These are phyloP conservation scores for Galerina marginata DNA, from an alignment of 768 basidiomycete species.

Conservation along the genomic window DNA sequence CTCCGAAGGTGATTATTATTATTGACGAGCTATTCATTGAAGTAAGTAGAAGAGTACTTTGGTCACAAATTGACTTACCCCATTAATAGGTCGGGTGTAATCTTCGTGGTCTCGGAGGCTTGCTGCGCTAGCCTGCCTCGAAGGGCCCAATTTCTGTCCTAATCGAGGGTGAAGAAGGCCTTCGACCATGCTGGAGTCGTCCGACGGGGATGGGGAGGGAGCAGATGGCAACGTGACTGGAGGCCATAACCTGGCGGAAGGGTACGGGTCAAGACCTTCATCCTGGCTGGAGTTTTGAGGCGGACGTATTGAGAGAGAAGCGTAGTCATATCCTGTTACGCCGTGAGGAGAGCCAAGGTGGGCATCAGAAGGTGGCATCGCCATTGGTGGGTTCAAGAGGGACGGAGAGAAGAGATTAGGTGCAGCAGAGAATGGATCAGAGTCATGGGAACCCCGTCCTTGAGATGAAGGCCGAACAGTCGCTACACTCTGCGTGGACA, in stretches of 20 bases:
- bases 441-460: constrained; percentile 8
- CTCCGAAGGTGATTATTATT: constrained; percentile 37
- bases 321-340: constrained; percentile 18
- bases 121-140: constrained; percentile 33
- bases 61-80: constrained; percentile 22
- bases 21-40: constrained; percentile 24
- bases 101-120: constrained; percentile 47
- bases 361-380: constrained; percentile 14
- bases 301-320: not conserved
- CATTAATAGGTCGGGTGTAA: constrained; percentile 43
- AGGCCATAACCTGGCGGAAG: constrained; percentile 26
- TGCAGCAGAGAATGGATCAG: constrained; percentile 5
- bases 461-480: constrained; percentile 14
- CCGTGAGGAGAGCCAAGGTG: constrained; percentile 20
- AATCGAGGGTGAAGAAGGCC: constrained; percentile 36
- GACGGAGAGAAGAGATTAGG: constrained; percentile 27
- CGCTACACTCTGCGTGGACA: constrained; percentile 16
- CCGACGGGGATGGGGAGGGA: constrained; percentile 32
- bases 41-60: not conserved
- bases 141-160: constrained; percentile 20
- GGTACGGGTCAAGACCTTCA: not conserved
- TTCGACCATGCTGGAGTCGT: constrained; percentile 34
- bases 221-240: constrained; percentile 28
- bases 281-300: not conserved
- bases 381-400: constrained; percentile 30